Base-by-base conservation (phyloP, 371 early-diverging fungal genomes). In the Lichtheimia corymbifera region DNA sequence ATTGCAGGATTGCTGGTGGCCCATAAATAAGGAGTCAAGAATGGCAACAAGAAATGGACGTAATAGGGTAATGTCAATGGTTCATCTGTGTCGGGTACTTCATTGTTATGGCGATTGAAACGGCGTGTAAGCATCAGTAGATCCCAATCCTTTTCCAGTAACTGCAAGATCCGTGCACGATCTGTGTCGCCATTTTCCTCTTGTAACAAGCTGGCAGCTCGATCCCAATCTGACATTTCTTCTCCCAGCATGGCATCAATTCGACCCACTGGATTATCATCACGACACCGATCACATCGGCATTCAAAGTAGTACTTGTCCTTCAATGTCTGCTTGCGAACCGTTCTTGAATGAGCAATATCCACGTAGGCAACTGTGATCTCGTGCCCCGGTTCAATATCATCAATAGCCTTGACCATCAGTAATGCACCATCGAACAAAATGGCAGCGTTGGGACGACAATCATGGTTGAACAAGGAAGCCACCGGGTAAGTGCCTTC, bases 401-500 rank as follows among this genome's bases (percentile, higher is more conserved):
- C 78, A 35, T 83, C 80, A 22, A 92, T 76, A 0, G 90, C 87
- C 28, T 78, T 79, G 40, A 93, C 75, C 50, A 82, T 66, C 59
- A 83, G 80, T 15, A 77, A 58, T 3, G 84, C 81, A 0, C 72
- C 71, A 15, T 76, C 81, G 63, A 83, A 88, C 55, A 84, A 79
- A 17, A 88, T 86, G 5, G 85, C 78, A 20, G 89, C 86, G 59
- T 93, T 95, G 12, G 95, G 96, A 13, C 77, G 66, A 65, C 96
- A 96, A 2, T 91, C 88, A 72, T 96, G 95, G 70, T 96, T 96
- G 68, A 96, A 84, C 53, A 94, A 70, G 1, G 93, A 84, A 0
- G 84, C 91, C 5, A 92, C 66, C 0, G 94, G 93, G 58, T 87
- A 93, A 11, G 90, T 87, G 5, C 91, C 93, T 53, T 90, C 91